These are phyloP conservation scores for Fallopia convolvulus DNA, from an alignment of 148 eudicot species.

Conservation along the genomic window DNA sequence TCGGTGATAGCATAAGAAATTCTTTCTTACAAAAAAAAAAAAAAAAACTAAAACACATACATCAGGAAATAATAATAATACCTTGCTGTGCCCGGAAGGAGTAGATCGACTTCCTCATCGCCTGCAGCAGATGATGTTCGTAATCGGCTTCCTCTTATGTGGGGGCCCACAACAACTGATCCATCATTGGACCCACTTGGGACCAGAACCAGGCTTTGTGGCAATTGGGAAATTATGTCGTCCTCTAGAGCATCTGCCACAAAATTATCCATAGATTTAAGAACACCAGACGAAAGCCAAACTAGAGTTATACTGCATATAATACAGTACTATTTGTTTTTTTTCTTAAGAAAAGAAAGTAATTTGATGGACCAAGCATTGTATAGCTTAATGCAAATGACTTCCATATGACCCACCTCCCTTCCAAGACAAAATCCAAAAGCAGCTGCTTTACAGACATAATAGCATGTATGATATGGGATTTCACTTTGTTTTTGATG, in stretches of 20 bases:
- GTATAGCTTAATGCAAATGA: not conserved
- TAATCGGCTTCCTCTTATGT: conserved; percentile 82
- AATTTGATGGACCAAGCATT: too few relatives aligned
- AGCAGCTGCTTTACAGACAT: too few relatives aligned
- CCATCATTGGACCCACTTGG: conserved; percentile 67
- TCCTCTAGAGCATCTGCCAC: conserved; percentile 73
- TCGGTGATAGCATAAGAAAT: too few relatives aligned
- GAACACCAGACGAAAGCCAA: not conserved
- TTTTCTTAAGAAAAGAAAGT: too few relatives aligned
- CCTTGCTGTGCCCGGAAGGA: conserved; percentile 99
- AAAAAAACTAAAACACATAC: too few relatives aligned
- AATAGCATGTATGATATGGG: too few relatives aligned
- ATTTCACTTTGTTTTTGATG: too few relatives aligned
- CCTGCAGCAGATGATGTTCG: conserved; percentile 82
- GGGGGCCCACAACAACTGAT: conserved; percentile 77
- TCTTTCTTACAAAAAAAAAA: too few relatives aligned
- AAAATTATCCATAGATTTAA: too few relatives aligned
- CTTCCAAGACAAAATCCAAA: not conserved
- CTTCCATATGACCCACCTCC: not conserved
- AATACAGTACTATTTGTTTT: not conserved
- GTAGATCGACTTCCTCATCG: conserved; percentile 92
- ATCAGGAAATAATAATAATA: conserved; percentile 1
- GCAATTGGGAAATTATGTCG: conserved; percentile 44
- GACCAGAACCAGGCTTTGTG: conserved; percentile 86
- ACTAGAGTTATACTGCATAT: not conserved